Percentiles rank a stretch among this genome's conserved stretches.
These are phyloP conservation scores for Fusarium sp. DNA, from an alignment of 2,329 filamentous ascomycete species.

Conservation along the genomic window DNA sequence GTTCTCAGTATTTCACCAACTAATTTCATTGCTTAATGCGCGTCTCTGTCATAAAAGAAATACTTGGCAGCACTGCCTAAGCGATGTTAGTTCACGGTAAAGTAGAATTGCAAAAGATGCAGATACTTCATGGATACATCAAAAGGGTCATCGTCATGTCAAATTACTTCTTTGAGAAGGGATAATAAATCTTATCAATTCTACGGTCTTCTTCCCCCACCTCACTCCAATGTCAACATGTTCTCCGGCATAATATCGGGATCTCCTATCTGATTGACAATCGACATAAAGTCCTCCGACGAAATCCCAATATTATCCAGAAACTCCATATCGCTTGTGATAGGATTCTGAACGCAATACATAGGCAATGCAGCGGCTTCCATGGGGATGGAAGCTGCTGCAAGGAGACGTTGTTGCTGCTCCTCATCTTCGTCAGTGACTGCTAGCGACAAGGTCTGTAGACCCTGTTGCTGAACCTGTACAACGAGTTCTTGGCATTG, in stretches of 20 bases:
- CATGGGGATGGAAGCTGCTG: neutral
- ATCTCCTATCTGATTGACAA: constrained; percentile 54
- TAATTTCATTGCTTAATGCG: no score
- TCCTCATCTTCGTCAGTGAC: constrained; percentile 27
- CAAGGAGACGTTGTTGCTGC: constrained; percentile 7
- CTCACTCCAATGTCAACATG: constrained; percentile 37
- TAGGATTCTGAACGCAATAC: constrained; percentile 16
- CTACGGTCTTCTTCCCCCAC: no score
- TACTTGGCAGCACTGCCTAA: no score
- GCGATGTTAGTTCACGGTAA: no score
- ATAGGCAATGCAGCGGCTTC: constrained; percentile 5
- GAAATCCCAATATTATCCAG: constrained; percentile 56
- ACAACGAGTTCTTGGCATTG: constrained; percentile 48
- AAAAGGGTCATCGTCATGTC: no score
- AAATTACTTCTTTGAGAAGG: no score
- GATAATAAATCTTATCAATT: no score
- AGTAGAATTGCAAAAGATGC: no score
- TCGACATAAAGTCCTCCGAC: constrained; percentile 54
- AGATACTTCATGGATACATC: no score
- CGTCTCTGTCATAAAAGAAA: no score
- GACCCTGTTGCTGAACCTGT: constrained; percentile 44
- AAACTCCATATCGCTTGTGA: constrained; percentile 48
- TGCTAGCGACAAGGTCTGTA: constrained; percentile 44
- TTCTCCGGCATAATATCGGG: constrained; percentile 39
- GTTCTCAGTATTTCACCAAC: no score